phyloP scores from a whole-genome alignment of 768 basidiomycete species.

The Leccinum rimulosum region DNA sequence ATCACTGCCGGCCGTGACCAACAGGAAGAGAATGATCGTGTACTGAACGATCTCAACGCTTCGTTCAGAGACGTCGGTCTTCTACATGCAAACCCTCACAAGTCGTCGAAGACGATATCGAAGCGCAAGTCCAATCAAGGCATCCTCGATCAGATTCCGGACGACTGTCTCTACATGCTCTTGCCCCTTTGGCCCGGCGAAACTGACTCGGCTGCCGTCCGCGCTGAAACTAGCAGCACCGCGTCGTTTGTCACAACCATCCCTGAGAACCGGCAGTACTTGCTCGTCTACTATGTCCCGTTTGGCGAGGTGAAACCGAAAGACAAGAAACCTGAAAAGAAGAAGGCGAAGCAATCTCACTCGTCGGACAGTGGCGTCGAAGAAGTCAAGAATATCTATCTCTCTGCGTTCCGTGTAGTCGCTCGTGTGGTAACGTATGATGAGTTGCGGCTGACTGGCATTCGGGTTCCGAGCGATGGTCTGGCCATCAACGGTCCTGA shows the following conservation, averaged over 20 bases:
- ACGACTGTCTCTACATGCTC: slow-evolving; percentile 77
- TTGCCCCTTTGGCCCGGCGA: slow-evolving; percentile 83
- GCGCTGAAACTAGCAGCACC: slow-evolving; percentile 19
- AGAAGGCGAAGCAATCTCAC: slow-evolving; percentile 30
- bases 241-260: slow-evolving; percentile 37
- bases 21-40: slow-evolving; percentile 66
- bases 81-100: slow-evolving; percentile 52
- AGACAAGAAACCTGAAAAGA: slow-evolving; percentile 29
- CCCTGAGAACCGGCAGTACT: slow-evolving; percentile 58
- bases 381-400: slow-evolving; percentile 48
- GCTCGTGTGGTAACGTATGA: slow-evolving; percentile 71
- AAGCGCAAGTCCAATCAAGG: slow-evolving; percentile 29
- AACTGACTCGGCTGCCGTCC: slow-evolving; percentile 48
- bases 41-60: slow-evolving; percentile 65
- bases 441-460: slow-evolving; percentile 69
- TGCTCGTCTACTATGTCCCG: slow-evolving; percentile 79
- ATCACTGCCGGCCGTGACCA: slow-evolving; percentile 59
- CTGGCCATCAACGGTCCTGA: slow-evolving; percentile 65
- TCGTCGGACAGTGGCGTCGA: slow-evolving; percentile 27
- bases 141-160: slow-evolving; percentile 60
- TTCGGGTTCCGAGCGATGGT: slow-evolving; percentile 71
- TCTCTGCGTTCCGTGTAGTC: slow-evolving; percentile 67
- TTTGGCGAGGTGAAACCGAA: slow-evolving; percentile 27
- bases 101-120: slow-evolving; percentile 19
- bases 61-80: slow-evolving; percentile 82